Base-by-base conservation (phyloP, 441 rosid genomes). In the Erodium chrysanthum region DNA sequence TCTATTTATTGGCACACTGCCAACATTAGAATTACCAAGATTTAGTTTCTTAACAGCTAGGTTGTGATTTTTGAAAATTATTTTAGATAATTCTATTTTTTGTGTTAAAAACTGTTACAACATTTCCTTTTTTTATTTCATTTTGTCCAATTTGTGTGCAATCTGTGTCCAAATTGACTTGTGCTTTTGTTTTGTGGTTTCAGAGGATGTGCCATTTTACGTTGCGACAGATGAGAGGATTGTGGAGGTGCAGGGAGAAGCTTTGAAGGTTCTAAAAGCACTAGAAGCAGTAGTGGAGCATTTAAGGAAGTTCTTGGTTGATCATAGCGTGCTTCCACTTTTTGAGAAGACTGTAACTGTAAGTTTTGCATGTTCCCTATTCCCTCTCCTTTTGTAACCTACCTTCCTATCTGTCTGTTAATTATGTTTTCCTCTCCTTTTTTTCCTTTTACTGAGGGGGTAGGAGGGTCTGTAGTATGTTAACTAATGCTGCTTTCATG, bases 281-380 rank as follows among this genome's bases (percentile, higher is more conserved):
- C 67, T 87, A 66, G 88, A 87, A 82, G 83, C 79, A 0, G 85
- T 84, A 54, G 80, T 84, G 68, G 84, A 86, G 23, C 89, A 85
- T 71, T 68, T 87, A n/a, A 85, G 92, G 74, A 87, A 81, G 74
- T 87, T 85, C 73, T 82, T 85, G 75, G 87, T 87, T 8, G 90
- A 87, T 79, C 90, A 79, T 21, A 75, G 82, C n/a, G 87, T 87
- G 52, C 80, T 87, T 77, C 88, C 87, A 70, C 82, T 85, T 71
- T 87, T 85, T 48, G 92, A 87, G 70, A 84, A 84, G 71, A 75
- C 75, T 14, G 92, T 87, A 83, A 82, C 29, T 25, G 29, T 25
- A 25, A 25, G 86, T 66, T 54, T 23, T 33, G 11, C 0, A 9
- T 20, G 5, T 59, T 59, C 33, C 63, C 22, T 59, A 21, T 59